Base-by-base conservation (phyloP, 257 asterid species). In the Plectranthus barbatus region DNA sequence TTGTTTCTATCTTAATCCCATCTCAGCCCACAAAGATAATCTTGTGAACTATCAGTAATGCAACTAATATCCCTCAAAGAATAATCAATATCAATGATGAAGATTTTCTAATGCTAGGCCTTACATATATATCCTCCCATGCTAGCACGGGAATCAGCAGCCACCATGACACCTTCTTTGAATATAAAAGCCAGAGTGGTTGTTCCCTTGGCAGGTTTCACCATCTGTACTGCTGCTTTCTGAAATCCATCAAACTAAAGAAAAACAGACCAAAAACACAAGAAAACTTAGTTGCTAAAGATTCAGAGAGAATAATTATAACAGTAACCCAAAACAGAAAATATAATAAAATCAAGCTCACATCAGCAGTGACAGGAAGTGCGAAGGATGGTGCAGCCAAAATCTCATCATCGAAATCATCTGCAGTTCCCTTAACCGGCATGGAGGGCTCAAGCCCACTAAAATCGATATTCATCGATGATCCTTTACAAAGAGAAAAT, bases 161-260 rank as follows among this genome's bases (percentile, higher is more conserved):
- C 64, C 51, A 58, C 64, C 64, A 58, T 58, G 21, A 58, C 64
- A 44, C 99, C 99, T 4, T 78, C 95, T 53, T 84, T 81, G 77
- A 90, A 90, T 60, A 89, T 92, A 74, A 92, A 92, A 8, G 96
- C 96, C 54, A 88, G 62, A 17, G 95, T 91, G 10, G 96, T 58
- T 1, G 64, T 93, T 47, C 99, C 97, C 88, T 79, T 93, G 3
- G 94, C 97, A 5, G 97, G 99, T 80, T 93, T 90, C 78, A 93
- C 97, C 64, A 93, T 93, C 74, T 90, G 96, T 18, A 87, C 64
- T 4, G 64, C 34, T 40, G 51, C 64, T 71, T 86, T 93, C 82
- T 90, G 97, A 68, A 90, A 93, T 41, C 90, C 94, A 77, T 93
- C 97, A 63, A 87, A 93, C 64, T 58, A 47, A 21, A 40, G 49